Percentiles rank a stretch among this genome's conserved stretches.
phyloP scores from a whole-genome alignment of 1,284 basidiomycete species.

The Dichomitus squalens region DNA sequence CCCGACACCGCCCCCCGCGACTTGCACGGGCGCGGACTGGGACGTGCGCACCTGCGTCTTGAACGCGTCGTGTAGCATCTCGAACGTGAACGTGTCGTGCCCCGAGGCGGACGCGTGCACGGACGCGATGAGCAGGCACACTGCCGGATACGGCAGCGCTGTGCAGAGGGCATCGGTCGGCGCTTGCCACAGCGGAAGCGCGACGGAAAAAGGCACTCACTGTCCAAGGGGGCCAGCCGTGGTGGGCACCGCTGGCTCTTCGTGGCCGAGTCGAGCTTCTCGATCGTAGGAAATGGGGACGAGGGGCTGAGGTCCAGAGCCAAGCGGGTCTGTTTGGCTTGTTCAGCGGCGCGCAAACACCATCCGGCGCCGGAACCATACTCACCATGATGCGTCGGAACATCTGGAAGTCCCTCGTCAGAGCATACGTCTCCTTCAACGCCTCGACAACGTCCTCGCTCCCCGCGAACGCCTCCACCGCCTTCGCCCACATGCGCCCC shows the following conservation, averaged over 20 bases:
- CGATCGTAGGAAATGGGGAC: constrained; percentile 54
- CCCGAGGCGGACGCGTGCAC: constrained; percentile 66
- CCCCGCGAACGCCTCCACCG: constrained; percentile 57
- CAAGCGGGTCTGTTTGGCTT: constrained; percentile 47
- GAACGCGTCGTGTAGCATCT: constrained; percentile 75
- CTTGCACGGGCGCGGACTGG: constrained; percentile 69
- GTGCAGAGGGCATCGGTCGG: background rate
- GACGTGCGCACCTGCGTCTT: constrained; percentile 68
- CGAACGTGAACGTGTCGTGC: constrained; percentile 73
- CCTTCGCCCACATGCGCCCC: constrained; percentile 56
- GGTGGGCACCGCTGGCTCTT: constrained; percentile 56
- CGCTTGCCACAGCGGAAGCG: background rate
- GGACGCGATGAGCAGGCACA: constrained; percentile 76
- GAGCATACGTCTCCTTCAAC: constrained; percentile 61
- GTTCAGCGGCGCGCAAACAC: constrained; percentile 8
- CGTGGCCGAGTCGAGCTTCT: constrained; percentile 43
- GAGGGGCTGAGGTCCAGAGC: constrained; percentile 49
- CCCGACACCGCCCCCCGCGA: constrained; percentile 72
- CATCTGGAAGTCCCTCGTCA: constrained; percentile 70
- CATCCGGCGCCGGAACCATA: background rate
- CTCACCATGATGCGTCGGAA: constrained; percentile 71
- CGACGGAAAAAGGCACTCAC: constrained; percentile 40
- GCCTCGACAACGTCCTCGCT: constrained; percentile 46
- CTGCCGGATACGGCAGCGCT: constrained; percentile 71
- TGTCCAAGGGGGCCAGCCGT: constrained; percentile 49